Evolutionary conservation across 1,139 yeast genomes (phyloP).

Genomic region (Hyphopichia burtonii): DNA sequence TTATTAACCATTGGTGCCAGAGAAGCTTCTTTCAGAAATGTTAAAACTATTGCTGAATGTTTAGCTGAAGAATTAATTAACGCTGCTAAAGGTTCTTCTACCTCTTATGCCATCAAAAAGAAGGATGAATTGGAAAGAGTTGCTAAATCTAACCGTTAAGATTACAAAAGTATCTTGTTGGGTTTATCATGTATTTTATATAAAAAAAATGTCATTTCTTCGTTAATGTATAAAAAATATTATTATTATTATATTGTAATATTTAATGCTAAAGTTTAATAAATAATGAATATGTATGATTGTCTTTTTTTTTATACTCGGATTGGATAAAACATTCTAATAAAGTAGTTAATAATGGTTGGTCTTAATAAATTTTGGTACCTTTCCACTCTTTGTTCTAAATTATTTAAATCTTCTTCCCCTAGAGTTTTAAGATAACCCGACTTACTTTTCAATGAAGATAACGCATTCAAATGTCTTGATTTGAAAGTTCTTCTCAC

Average conservation of each 20-base stretch:
- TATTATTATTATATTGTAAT: neutral
- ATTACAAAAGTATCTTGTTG: slow-evolving; percentile 6
- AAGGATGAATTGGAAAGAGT: slow-evolving; percentile 99
- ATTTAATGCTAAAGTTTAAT: too few relatives aligned
- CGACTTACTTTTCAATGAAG: neutral
- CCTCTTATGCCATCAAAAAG: slow-evolving; percentile 99
- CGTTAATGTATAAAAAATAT: slow-evolving; percentile 15
- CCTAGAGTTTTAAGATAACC: neutral
- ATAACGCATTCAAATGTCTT: neutral
- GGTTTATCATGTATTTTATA: slow-evolving; percentile 19
- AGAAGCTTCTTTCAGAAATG: slow-evolving; percentile 99
- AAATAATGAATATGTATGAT: too few relatives aligned
- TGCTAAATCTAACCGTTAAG: slow-evolving; percentile 99
- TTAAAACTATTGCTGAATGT: slow-evolving; percentile 99
- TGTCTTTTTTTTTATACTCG: slow-evolving; percentile 19
- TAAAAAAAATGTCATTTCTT: slow-evolving; percentile 15
- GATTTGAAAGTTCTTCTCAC: neutral
- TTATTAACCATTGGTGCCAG: slow-evolving; percentile 99
- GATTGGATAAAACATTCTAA: slow-evolving; percentile 25
- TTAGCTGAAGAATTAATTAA: slow-evolving; percentile 99
- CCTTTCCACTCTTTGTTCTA: slow-evolving; percentile 18
- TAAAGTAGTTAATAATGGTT: slow-evolving; percentile 9
- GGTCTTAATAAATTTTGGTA: slow-evolving; percentile 16
- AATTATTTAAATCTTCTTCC: slow-evolving; percentile 12
- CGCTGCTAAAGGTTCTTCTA: slow-evolving; percentile 99